These are phyloP conservation scores for Hypoxylon sp. DNA, from an alignment of 2,329 filamentous ascomycete species.

Conservation along the genomic window DNA sequence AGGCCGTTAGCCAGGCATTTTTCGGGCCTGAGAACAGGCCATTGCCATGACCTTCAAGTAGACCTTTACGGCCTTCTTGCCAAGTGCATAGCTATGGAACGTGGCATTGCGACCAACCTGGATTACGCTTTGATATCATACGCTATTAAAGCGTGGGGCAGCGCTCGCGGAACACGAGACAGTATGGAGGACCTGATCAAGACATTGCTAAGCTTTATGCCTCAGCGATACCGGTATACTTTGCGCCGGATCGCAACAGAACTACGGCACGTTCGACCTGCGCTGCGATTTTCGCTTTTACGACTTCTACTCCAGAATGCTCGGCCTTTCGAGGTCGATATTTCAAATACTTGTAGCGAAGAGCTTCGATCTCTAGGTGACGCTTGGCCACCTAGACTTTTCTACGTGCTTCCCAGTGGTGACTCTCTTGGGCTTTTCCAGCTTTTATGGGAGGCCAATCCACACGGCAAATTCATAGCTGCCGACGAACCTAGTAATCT, in stretches of 20 bases:
- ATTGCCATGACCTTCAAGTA: background rate
- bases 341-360: background rate
- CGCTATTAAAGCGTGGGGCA: slow-evolving; percentile 28
- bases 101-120: background rate
- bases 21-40: slow-evolving; percentile 10
- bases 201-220: slow-evolving; percentile 4
- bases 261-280: slow-evolving; percentile 10
- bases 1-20: slow-evolving; percentile 30
- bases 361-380: slow-evolving; percentile 7
- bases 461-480: slow-evolving; percentile 13
- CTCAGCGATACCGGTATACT: background rate
- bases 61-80: slow-evolving; percentile 24
- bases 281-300: slow-evolving; percentile 14
- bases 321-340: background rate
- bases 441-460: background rate
- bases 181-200: slow-evolving; percentile 2
- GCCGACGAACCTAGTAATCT: background rate
- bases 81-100: slow-evolving; percentile 18
- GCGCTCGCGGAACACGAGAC: background rate
- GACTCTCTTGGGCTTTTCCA: slow-evolving; percentile 20
- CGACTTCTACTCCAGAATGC: slow-evolving; percentile 15
- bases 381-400: slow-evolving; percentile 15
- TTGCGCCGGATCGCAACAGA: slow-evolving; percentile 1
- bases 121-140: background rate
- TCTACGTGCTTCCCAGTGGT: slow-evolving; percentile 19